These are phyloP conservation scores for Brettanomyces sp. DNA, from an alignment of 805 yeast species.

Conservation along the genomic window DNA sequence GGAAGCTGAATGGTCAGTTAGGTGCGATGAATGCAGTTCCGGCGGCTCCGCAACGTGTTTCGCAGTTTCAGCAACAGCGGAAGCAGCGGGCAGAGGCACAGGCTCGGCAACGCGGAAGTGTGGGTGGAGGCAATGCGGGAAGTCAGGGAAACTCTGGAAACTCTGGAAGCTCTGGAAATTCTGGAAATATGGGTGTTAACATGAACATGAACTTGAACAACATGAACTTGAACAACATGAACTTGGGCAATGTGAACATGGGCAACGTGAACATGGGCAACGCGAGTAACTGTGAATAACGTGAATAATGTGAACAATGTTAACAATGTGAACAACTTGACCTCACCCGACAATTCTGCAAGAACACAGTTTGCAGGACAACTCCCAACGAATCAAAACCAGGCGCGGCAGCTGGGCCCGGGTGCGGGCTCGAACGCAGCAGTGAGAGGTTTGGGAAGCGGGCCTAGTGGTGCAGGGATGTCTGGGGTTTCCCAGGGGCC, in stretches of 20 bases:
- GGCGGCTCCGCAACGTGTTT: conserved; percentile 9
- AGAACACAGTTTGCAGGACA: conserved; percentile 9
- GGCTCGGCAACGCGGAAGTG: conserved; percentile 2
- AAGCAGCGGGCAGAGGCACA: conserved; percentile 5
- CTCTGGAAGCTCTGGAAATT: conserved; percentile 1
- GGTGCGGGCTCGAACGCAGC: background rate
- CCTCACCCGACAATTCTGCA: conserved; percentile 1
- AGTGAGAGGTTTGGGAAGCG: background rate
- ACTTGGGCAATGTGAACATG: conserved; percentile 6
- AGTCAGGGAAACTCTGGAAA: background rate
- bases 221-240: conserved; percentile 2
- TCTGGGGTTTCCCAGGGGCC: conserved; percentile 6
- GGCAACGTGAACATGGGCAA: conserved; percentile 9
- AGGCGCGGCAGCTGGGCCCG: conserved; percentile 2
- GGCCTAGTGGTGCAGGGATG: background rate
- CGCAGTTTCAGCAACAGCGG: conserved; percentile 4
- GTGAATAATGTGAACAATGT: no score
- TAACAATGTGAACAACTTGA: background rate
- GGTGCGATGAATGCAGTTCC: conserved; percentile 6
- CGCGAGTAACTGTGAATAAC: no score
- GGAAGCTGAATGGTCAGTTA: conserved; percentile 8
- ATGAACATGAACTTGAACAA: conserved; percentile 14
- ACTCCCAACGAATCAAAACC: conserved; percentile 26
- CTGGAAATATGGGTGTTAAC: conserved; percentile 11
- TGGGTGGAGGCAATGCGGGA: conserved; percentile 2